Percentiles rank a stretch among this genome's conserved stretches.
These are phyloP conservation scores for Hirsutella minnesotensis DNA, from an alignment of 2,329 filamentous ascomycete genomes.

Conservation along the genomic window DNA sequence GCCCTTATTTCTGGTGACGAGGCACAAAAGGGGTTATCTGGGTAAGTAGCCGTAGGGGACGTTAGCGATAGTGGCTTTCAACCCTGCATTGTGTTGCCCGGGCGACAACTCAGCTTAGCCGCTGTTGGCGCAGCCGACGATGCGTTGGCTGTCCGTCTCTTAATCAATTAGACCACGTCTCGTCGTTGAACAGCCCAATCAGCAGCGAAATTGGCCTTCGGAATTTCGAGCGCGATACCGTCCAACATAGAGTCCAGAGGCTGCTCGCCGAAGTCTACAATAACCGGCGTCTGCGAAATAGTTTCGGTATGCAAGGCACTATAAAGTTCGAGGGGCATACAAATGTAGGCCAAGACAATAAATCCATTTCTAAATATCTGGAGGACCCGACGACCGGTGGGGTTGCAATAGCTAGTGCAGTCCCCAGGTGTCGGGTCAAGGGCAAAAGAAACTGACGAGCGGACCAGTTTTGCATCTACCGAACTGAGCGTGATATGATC, in stretches of 20 bases:
- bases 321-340: constrained; percentile 25
- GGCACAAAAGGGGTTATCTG: too few species aligned
- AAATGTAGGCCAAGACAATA: constrained; percentile 15
- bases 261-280: constrained; percentile 16
- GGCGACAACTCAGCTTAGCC: too few species aligned
- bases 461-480: constrained; percentile 19
- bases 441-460: constrained; percentile 17
- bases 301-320: constrained; percentile 18
- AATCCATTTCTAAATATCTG: constrained; percentile 12
- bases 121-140: too few species aligned
- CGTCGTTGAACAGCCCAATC: background rate
- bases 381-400: constrained; percentile 14
- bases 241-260: constrained; percentile 19
- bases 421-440: constrained; percentile 2
- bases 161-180: background rate
- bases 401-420: background rate
- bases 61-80: too few species aligned
- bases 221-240: constrained; percentile 18
- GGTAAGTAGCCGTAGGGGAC: too few species aligned
- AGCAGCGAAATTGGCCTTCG: constrained; percentile 3
- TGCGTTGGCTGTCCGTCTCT: constrained; percentile 1
- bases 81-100: too few species aligned
- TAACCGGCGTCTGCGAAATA: constrained; percentile 13
- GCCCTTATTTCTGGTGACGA: too few species aligned
- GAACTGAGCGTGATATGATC: constrained; percentile 16